Percentiles rank a stretch among this genome's conserved stretches.
Conservation (phyloP, 2,329 filamentous ascomycete genomes). For the Xylaria sp. region DNA sequence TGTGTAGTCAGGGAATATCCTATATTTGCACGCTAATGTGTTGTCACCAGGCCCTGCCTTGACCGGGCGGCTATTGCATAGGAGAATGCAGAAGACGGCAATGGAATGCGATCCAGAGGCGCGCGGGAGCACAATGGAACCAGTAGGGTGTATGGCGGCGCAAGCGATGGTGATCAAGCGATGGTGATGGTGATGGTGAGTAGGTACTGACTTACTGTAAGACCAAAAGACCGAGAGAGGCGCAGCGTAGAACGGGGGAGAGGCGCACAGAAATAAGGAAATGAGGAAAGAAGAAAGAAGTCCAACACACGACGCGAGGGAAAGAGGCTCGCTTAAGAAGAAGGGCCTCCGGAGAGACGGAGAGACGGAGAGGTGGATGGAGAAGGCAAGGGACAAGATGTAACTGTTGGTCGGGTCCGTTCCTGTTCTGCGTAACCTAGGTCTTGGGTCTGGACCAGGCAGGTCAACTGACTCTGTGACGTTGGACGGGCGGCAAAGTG, state of each 20-base stretch:
- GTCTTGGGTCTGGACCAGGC: slow-evolving; percentile 15
- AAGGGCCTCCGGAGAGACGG: neutral
- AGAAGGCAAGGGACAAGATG: neutral
- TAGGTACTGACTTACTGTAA: slow-evolving; percentile 7
- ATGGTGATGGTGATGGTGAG: neutral
- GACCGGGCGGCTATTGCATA: slow-evolving; percentile 35
- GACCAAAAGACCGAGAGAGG: slow-evolving; percentile 12
- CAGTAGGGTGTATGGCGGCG: slow-evolving; percentile 5
- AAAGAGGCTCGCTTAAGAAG: slow-evolving; percentile 1
- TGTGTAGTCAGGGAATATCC: slow-evolving; percentile 4
- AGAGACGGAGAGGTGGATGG: slow-evolving; percentile 4
- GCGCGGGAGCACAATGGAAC: slow-evolving; percentile 5
- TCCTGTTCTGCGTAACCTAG: slow-evolving; percentile 22
- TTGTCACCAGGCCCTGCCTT: slow-evolving; percentile 27
- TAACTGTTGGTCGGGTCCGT: slow-evolving; percentile 15
- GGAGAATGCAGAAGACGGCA: slow-evolving; percentile 18
- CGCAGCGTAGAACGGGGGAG: neutral
- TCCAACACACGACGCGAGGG: too few species aligned
- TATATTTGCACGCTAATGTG: slow-evolving; percentile 1
- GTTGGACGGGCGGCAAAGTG: slow-evolving; percentile 30
- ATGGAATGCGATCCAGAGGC: slow-evolving; percentile 29
- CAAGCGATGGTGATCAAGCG: neutral
- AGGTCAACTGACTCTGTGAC: slow-evolving; percentile 39
- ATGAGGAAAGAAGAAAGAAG: neutral
- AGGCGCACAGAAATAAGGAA: neutral